phyloP scores from a whole-genome alignment of 441 rosid species.

The Pelargonium australe region DNA sequence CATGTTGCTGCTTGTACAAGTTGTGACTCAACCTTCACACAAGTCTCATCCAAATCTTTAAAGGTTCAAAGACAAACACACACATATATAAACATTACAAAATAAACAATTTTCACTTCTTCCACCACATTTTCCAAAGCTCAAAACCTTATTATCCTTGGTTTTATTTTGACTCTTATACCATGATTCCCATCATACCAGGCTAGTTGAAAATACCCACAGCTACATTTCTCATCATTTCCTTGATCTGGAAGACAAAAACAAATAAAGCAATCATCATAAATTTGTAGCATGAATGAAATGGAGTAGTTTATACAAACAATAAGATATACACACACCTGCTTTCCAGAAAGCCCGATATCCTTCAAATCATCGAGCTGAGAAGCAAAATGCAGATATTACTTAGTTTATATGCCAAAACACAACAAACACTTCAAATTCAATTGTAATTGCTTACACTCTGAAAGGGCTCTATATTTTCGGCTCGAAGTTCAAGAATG shows the following conservation, averaged over 20 bases:
- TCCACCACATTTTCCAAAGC: background rate
- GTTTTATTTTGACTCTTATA: background rate
- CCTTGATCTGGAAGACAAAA: slow-evolving; percentile 5
- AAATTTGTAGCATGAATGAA: background rate
- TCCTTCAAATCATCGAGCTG: slow-evolving; percentile 62
- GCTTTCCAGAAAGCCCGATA: slow-evolving; percentile 66
- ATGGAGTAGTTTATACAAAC: background rate
- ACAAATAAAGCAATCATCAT: background rate
- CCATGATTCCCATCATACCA: background rate
- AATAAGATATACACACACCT: slow-evolving; percentile 32
- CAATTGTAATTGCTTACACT: slow-evolving; percentile 32
- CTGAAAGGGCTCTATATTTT: slow-evolving; percentile 59
- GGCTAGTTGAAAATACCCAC: background rate
- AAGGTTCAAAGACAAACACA: background rate
- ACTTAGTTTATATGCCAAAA: background rate
- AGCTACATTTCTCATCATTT: slow-evolving; percentile 7
- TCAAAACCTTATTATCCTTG: background rate
- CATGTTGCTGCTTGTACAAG: slow-evolving; percentile 6
- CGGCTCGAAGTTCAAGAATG: slow-evolving; percentile 58
- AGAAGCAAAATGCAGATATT: background rate
- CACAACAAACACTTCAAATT: background rate
- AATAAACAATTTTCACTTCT: background rate
- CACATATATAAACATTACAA: background rate
- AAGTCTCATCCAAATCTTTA: background rate
- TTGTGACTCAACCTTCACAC: background rate